phyloP scores from a whole-genome alignment of 108 stramenopile genomes.

The Pseudonitzschia delicatissima region DNA sequence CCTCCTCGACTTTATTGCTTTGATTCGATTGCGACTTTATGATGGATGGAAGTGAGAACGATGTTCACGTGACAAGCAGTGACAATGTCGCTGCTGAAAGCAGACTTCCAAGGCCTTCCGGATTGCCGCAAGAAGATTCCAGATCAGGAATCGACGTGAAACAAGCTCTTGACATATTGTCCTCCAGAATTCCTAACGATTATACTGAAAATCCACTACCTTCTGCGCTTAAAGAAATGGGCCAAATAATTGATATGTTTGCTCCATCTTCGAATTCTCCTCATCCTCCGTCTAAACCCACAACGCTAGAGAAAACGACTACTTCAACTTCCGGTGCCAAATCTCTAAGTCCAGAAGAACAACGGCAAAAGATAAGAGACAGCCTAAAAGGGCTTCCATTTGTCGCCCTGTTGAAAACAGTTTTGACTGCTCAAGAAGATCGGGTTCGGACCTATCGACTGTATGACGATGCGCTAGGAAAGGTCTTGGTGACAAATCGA shows the following conservation, averaged over 20 bases:
- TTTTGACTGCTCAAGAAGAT: conserved; percentile 64
- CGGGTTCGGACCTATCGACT: conserved; percentile 62
- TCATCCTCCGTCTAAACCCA: neutral
- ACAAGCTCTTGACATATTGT: conserved; percentile 70
- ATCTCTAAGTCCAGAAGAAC: conserved; percentile 1
- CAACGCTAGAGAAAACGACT: conserved; percentile 6
- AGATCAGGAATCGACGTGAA: conserved; percentile 61
- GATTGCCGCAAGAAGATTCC: neutral
- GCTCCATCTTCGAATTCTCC: conserved; percentile 1
- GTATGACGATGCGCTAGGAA: conserved; percentile 53
- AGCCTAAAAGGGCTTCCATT: conserved; percentile 37
- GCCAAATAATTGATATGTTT: conserved; percentile 68
- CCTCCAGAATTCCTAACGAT: conserved; percentile 36
- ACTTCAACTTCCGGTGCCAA: neutral
- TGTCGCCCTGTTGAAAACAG: conserved; percentile 43
- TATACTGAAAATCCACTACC: conserved; percentile 19
- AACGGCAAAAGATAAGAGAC: conserved; percentile 41
- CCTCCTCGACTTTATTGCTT: too few relatives aligned
- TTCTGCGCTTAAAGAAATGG: conserved; percentile 53
- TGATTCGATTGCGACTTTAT: too few relatives aligned
- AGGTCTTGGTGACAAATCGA: conserved; percentile 56
- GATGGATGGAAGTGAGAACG: neutral
- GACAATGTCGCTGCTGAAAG: neutral
- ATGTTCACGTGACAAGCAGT: neutral
- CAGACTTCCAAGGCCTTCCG: neutral